Conservation (phyloP, 208 protist species). For the Trypanosoma cruzi region DNA sequence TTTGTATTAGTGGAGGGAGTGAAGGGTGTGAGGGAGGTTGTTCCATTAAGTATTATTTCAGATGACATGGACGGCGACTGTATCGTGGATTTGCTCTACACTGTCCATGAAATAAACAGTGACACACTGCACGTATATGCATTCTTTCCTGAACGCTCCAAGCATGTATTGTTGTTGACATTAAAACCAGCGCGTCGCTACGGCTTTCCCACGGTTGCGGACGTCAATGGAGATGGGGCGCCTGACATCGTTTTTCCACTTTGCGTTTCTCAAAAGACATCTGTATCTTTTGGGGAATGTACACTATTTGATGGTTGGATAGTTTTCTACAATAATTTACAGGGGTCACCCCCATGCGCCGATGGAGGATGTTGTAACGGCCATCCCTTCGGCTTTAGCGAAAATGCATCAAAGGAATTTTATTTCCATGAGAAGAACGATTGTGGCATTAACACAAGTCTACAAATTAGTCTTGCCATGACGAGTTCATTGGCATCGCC, state of each 20-base stretch:
- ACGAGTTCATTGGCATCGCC: slow-evolving; percentile 28
- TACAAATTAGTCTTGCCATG: slow-evolving; percentile 15
- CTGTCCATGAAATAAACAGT: slow-evolving; percentile 28
- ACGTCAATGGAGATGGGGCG: slow-evolving; percentile 61
- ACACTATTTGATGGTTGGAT: slow-evolving; percentile 13
- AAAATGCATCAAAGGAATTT: slow-evolving; percentile 10
- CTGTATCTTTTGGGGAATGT: slow-evolving; percentile 14
- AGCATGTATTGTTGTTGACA: slow-evolving; percentile 21
- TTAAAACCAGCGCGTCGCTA: slow-evolving; percentile 21
- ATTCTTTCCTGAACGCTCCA: slow-evolving; percentile 9
- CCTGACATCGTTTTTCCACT: slow-evolving; percentile 51
- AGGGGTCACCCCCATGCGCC: slow-evolving; percentile 6
- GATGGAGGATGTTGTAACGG: slow-evolving; percentile 17
- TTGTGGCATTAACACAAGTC: slow-evolving; percentile 8
- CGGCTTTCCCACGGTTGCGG: slow-evolving; percentile 38
- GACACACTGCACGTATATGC: slow-evolving; percentile 35
- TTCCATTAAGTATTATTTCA: slow-evolving; percentile 38
- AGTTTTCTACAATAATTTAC: slow-evolving; percentile 23
- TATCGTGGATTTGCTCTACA: slow-evolving; percentile 57
- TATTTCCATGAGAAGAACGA: slow-evolving; percentile 6
- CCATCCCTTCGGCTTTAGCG: slow-evolving; percentile 23
- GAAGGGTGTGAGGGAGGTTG: slow-evolving; percentile 27
- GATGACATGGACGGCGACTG: slow-evolving; percentile 75
- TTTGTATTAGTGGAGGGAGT: slow-evolving; percentile 10
- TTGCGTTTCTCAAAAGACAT: slow-evolving; percentile 14